These are phyloP conservation scores for Hirschfeldia incana DNA, from an alignment of 345 rosid species.

Conservation along the genomic window DNA sequence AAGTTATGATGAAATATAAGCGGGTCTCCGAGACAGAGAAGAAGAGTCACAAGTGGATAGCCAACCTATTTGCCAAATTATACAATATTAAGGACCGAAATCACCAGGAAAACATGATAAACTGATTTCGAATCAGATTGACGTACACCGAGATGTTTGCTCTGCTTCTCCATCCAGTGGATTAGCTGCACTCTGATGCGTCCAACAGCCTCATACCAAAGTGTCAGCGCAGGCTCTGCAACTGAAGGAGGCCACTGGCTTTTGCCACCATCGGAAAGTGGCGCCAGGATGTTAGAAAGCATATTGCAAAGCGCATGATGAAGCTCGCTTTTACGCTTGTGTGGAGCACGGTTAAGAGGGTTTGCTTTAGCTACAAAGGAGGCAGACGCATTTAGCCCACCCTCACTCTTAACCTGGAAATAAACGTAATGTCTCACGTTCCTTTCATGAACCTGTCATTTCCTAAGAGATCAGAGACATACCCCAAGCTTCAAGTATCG, in stretches of 20 bases:
- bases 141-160: conserved; percentile 93
- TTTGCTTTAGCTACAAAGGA: conserved; percentile 98
- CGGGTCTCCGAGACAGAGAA: conserved; percentile 98
- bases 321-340: conserved; percentile 94
- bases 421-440: conserved; percentile 36
- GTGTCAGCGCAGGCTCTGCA: conserved; percentile 83
- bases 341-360: conserved; percentile 89
- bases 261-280: conserved; percentile 94
- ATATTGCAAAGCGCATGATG: conserved; percentile 95
- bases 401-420: conserved; percentile 90
- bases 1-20: conserved; percentile 78
- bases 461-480: conserved; percentile 41
- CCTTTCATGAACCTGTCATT: conserved; percentile 14
- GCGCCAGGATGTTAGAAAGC: conserved; percentile 95
- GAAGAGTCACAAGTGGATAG: conserved; percentile 96
- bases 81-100: conserved; percentile 27
- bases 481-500: conserved; percentile 98
- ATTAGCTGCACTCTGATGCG: conserved; percentile 80
- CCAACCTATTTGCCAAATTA: conserved; percentile 69
- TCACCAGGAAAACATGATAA: conserved; percentile 2
- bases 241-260: conserved; percentile 97
- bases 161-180: conserved; percentile 99
- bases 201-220: conserved; percentile 98
- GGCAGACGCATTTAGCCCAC: conserved; percentile 97
- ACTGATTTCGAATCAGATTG: conserved; percentile 12